Conservation (phyloP, 176 grass and related monocot genomes). For the Phoenix dactylifera region DNA sequence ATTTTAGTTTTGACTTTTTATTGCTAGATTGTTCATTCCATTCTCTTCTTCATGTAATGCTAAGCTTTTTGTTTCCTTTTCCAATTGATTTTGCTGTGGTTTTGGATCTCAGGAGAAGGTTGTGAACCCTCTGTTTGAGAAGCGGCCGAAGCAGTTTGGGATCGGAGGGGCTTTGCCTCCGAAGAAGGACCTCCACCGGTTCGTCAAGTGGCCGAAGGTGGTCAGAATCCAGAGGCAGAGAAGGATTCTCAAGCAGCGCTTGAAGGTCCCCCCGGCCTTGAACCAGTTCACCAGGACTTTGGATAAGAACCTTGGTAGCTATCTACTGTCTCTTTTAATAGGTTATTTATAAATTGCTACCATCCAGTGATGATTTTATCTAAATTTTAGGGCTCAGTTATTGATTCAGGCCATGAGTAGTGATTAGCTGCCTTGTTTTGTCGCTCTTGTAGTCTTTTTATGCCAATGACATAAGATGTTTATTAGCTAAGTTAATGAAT, state of each 20-base stretch:
- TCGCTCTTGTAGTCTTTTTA: no score
- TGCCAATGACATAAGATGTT: no score
- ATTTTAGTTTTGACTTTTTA: no score
- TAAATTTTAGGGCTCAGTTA: neutral
- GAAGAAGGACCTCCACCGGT: slow-evolving; percentile 3
- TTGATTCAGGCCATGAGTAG: no score
- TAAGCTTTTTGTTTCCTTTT: no score
- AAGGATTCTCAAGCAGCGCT: slow-evolving; percentile 2
- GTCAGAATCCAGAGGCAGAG: slow-evolving; percentile 6
- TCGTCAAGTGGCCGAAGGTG: slow-evolving; percentile 10
- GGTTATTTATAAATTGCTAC: no score
- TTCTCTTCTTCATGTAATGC: no score
- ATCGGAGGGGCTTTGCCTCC: slow-evolving; percentile 4
- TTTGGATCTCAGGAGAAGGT: slow-evolving; percentile 12
- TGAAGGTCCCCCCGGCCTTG: slow-evolving; percentile 4
- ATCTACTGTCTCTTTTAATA: no score
- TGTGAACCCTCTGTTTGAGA: slow-evolving; percentile 7
- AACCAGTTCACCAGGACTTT: slow-evolving; percentile 7
- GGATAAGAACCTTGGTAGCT: slow-evolving; percentile 2
- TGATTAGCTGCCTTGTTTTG: no score
- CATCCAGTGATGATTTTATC: neutral
- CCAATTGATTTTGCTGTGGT: no score
- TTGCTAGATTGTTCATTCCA: no score
- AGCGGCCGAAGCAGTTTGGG: slow-evolving; percentile 12
- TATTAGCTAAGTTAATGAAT: no score